Evolutionary conservation across 1,284 basidiomycete species (phyloP), one percentile per base, ranked within the genome.

Genomic region (Leccinum pachyderme): DNA sequence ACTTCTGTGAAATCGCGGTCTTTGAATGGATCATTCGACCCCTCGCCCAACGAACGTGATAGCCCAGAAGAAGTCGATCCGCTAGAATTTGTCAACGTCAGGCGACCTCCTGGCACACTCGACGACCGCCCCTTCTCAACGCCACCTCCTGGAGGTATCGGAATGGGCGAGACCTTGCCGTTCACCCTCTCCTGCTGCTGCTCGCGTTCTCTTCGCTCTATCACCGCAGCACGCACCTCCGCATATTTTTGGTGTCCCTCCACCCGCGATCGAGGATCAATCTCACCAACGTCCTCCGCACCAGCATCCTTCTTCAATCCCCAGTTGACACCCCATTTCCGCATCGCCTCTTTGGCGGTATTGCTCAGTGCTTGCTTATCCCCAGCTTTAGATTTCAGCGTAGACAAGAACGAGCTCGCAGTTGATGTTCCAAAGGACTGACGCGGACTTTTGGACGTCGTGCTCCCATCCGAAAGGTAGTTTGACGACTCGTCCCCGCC

Each of bases 361-460:
- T 86, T 86, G 63, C 83, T 85, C 24, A 94, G 73, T 2, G 89
- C 89, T 68, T 93, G 86, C 67, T 93, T 94, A 70, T 95, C 92
- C 13, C 81, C 81, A 0, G 87, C 81, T 43, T 86, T 86, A 24
- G 90, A 83, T 68, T 86, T 89, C 52, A 91, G 75, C 13, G 86
- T 83, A n/a, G 86, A 82, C 51, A 91, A 81, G 73, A 89, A 85
- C 12, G 80, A 80, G n/a, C 73, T 73, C 27, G 77, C 69, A 50
- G 72, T 72, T 33, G 76, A 70, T 9, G 68, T 41, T 32, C 66
- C 74, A 12, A 72, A 45, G 4, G 73, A 67, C 15, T 59, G 57
- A 2, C 63, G 67, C 4, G 69, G 66, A 47, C 67, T 70, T 53
- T 64, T 71, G 25, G 67, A 61, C 2, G 71, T 59, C 18, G 63